These are phyloP conservation scores for Zea luxurians DNA, from an alignment of 176 grass and related monocot species.

Conservation along the genomic window DNA sequence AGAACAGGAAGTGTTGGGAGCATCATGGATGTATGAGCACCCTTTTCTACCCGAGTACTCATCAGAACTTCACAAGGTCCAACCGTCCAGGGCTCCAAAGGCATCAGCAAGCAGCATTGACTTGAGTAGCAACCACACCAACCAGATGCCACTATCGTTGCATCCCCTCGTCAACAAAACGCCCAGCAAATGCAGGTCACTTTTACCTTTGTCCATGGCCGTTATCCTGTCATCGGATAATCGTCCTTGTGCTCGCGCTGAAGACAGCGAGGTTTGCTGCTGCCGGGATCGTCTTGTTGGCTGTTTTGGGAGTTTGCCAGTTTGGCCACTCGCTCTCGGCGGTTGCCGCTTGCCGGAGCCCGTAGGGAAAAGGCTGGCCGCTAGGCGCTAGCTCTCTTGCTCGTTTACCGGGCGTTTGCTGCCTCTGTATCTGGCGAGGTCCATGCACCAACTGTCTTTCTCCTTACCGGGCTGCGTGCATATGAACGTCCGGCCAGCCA, in stretches of 20 bases:
- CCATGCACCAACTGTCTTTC: background rate
- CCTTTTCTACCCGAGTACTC: background rate
- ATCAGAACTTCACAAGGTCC: background rate
- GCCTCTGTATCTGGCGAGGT: background rate
- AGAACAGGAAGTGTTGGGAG: background rate
- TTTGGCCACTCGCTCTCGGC: background rate
- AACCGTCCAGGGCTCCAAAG: background rate
- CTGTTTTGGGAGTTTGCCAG: background rate
- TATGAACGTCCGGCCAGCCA: background rate
- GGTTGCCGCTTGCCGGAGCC: background rate
- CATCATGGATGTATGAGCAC: background rate
- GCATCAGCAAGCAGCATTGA: background rate
- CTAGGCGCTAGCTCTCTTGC: too few species aligned
- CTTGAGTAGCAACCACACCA: background rate
- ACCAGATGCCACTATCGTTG: conserved; percentile 20
- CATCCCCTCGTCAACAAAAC: background rate
- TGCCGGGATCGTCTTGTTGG: conserved; percentile 1
- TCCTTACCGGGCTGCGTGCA: background rate
- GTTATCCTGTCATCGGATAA: background rate
- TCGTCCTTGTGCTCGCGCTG: too few species aligned
- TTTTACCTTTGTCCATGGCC: background rate
- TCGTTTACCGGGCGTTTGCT: background rate
- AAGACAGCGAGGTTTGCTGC: background rate
- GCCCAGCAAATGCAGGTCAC: background rate
- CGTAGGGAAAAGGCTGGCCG: background rate